These are phyloP conservation scores for Sclerotinia spermophila DNA, from an alignment of 2,329 filamentous ascomycete species.

Conservation along the genomic window DNA sequence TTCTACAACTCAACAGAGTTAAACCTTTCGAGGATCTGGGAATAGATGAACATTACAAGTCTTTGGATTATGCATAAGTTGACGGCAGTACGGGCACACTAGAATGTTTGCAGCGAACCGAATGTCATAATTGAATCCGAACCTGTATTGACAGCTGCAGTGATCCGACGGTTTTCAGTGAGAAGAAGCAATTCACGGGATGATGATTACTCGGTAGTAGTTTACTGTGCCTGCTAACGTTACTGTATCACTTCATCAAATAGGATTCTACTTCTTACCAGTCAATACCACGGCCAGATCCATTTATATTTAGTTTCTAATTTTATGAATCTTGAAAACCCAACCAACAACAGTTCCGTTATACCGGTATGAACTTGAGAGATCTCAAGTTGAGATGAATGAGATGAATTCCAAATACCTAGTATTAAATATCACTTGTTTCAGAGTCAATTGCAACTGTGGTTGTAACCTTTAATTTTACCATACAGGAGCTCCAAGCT, in stretches of 20 bases:
- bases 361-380: background rate
- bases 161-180: background rate
- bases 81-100: background rate
- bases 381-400: background rate
- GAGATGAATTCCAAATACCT: background rate
- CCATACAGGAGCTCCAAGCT: slow-evolving; percentile 1
- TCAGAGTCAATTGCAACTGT: background rate
- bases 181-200: background rate
- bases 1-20: background rate
- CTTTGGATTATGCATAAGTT: background rate
- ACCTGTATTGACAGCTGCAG: slow-evolving; percentile 1
- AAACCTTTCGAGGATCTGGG: background rate
- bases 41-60: background rate
- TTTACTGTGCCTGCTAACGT: background rate
- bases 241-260: background rate
- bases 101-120: background rate
- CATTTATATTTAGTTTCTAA: background rate
- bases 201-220: background rate
- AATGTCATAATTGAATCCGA: background rate
- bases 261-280: background rate
- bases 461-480: background rate
- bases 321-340: background rate
- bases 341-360: background rate
- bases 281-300: background rate
- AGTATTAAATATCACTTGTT: background rate